Conservation (phyloP, 2,329 filamentous ascomycete genomes). For the Aspergillus ustus region DNA sequence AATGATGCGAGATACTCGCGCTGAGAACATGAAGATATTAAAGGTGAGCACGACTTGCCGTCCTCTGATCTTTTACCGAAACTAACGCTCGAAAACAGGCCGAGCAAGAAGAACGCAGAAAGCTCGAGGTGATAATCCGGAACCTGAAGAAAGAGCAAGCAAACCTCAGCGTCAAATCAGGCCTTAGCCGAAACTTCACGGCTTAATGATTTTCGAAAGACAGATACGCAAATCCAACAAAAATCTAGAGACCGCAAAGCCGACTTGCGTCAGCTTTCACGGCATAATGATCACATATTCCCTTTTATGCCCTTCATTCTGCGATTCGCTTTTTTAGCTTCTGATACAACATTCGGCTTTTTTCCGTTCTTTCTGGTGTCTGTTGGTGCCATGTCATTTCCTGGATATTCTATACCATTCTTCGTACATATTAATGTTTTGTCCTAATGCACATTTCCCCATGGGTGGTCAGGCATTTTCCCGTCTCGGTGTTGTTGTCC, state of each 20-base stretch:
- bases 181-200: slow-evolving; percentile 38
- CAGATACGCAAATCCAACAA: not conserved
- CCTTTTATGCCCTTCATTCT: not conserved
- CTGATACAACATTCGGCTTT: not conserved
- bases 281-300: slow-evolving; percentile 27
- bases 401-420: slow-evolving; percentile 20
- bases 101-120: slow-evolving; percentile 72
- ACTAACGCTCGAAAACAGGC: slow-evolving; percentile 51
- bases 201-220: slow-evolving; percentile 31
- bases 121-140: slow-evolving; percentile 67
- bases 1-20: slow-evolving; percentile 75
- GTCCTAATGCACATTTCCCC: not conserved
- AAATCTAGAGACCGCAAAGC: not conserved
- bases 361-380: not conserved
- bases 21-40: slow-evolving; percentile 67
- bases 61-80: not conserved
- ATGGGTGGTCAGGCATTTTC: slow-evolving; percentile 5
- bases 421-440: slow-evolving; percentile 26
- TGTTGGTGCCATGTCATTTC: slow-evolving; percentile 5
- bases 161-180: slow-evolving; percentile 36
- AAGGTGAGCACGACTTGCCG: slow-evolving; percentile 57
- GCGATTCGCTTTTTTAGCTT: not conserved
- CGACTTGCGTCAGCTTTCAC: not conserved
- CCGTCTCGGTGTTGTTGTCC: slow-evolving; percentile 13
- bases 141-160: slow-evolving; percentile 49